Base-by-base conservation (phyloP, 2,329 filamentous ascomycete genomes). In the Verticillium albo-atrum region DNA sequence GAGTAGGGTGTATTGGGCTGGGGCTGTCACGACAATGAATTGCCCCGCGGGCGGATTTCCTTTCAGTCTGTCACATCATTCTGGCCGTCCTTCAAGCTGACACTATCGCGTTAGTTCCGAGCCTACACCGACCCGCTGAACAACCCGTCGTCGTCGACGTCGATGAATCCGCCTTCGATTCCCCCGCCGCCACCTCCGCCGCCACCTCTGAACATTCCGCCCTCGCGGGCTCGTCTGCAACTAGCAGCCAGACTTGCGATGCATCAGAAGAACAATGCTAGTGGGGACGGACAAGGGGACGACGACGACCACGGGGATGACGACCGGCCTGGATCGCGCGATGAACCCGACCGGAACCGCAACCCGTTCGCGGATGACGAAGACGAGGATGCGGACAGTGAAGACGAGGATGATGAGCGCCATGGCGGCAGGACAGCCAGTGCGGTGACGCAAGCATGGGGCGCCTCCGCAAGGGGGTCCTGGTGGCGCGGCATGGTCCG, bases 201-300 rank as follows among this genome's bases (percentile, higher is more conserved):
- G n/a, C 88, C 90, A 32, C 91, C 92, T 14, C 80, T 97, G 68
- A 95, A 94, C 71, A 87, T 94, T 35, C 88, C 90, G 1, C 93
- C 94, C 2, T 96, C 92, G 7, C 87, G 94, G 57, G 94, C 94
- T 7, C 87, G 94, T 56, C 82, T 92, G 58, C 92, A 96, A 73
- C 84, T 98, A n/a, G 93, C 92, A n/a, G 90, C 91, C 14, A 87
- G 93, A 14, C 82, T 98, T 68, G 85, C 91, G 2, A 85, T 89
- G 74, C 89, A 91, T 65, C 85, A 87, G 65, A 89, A 91, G 72
- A 85, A 86, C 64, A 79, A 75, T 53, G 75, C 78, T 25, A 75
- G 80, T 6, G 75, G 75, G 2, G 68, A 79, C 2, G 74, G 74
- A 1, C 65, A 75, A 71, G 7, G 78, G 79, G 26, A 53, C 14